Percentiles rank a stretch among this genome's conserved stretches.
Evolutionary conservation across 2,329 filamentous ascomycete species (phyloP).

Genomic region (Rutstroemia sydowiana): DNA sequence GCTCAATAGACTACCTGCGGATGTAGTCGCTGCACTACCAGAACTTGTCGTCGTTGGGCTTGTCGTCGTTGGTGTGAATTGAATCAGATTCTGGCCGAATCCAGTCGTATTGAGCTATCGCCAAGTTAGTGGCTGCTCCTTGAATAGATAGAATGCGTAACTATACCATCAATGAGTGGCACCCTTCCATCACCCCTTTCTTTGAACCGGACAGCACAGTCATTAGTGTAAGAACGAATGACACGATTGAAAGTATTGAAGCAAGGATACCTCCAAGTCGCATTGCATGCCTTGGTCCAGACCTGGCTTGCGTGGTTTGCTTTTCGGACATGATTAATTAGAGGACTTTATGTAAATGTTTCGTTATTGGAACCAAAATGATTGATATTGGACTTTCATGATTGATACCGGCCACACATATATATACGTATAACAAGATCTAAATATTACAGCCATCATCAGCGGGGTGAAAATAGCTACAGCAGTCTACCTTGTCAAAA

Average conservation of each 20-base stretch:
- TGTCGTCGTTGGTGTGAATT: not conserved
- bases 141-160: too few species aligned
- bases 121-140: not conserved
- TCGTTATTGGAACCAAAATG: not conserved
- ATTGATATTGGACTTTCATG: not conserved
- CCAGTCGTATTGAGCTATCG: not conserved
- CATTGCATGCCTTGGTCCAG: not conserved
- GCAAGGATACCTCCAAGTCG: not conserved
- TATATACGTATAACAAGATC: not conserved
- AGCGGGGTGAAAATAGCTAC: too few species aligned
- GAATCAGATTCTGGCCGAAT: not conserved
- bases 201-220: not conserved
- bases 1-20: not conserved
- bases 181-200: not conserved
- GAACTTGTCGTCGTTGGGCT: not conserved
- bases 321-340: not conserved
- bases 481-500: too few species aligned
- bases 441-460: too few species aligned
- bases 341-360: not conserved
- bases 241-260: not conserved
- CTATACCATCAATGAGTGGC: not conserved
- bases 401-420: not conserved
- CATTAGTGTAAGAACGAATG: not conserved
- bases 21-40: not conserved
- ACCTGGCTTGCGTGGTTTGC: not conserved